Evolutionary conservation across 2,329 filamentous ascomycete genomes (phyloP).

Genomic region (Colletotrichum chlorophyti): DNA sequence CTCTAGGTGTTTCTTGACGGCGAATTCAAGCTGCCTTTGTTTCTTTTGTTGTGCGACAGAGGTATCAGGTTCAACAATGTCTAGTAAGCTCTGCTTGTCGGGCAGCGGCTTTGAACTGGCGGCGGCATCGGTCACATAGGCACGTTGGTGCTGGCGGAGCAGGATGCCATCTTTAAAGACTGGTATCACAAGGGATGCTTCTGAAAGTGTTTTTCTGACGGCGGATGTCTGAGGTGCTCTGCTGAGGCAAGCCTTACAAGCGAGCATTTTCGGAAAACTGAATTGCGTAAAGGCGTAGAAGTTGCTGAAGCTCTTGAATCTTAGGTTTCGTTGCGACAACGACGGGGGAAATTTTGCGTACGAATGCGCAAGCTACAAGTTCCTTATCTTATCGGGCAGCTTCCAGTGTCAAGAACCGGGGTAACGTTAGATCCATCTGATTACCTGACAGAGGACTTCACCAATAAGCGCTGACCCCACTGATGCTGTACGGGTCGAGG

Average conservation of each 20-base stretch:
- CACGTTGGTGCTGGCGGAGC: background rate
- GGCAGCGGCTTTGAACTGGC: too few species aligned
- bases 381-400: slow-evolving; percentile 7
- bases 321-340: too few species aligned
- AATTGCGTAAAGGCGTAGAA: background rate
- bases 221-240: background rate
- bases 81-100: background rate
- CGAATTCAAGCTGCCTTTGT: slow-evolving; percentile 40
- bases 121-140: background rate
- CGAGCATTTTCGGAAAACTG: background rate
- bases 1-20: slow-evolving; percentile 62
- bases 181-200: background rate
- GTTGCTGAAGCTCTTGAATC: background rate
- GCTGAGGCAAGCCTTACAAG: slow-evolving; percentile 6
- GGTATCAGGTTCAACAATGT: background rate
- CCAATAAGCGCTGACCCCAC: too few species aligned
- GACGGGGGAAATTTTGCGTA: slow-evolving; percentile 5
- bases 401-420: too few species aligned
- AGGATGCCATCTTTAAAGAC: background rate
- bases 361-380: background rate
- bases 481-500: too few species aligned
- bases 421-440: too few species aligned
- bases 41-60: slow-evolving; percentile 31
- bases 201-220: background rate
- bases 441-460: too few species aligned